phyloP scores from a whole-genome alignment of 78 protist species.

The Blattamonas nauphoetae region DNA sequence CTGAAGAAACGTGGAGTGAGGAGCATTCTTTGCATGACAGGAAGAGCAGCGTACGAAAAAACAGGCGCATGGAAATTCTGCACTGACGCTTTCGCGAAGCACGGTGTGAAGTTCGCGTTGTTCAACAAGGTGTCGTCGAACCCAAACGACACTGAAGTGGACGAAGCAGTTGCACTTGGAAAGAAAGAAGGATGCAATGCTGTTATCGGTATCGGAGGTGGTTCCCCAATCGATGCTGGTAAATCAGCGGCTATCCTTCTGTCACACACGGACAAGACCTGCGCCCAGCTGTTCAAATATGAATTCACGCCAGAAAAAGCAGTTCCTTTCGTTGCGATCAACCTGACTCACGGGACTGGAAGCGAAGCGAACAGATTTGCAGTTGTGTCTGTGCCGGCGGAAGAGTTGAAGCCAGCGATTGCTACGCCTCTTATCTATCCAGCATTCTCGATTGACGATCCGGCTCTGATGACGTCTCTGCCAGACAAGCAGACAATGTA shows the following conservation, averaged over 20 bases:
- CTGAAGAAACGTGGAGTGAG: no score
- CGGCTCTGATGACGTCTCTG: not conserved
- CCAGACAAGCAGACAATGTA: not conserved
- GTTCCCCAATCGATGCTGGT: constrained; percentile 14
- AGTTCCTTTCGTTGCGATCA: constrained; percentile 8
- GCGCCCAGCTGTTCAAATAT: not conserved
- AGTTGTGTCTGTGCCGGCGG: not conserved
- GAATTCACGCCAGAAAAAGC: not conserved
- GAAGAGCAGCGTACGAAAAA: not conserved
- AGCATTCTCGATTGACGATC: not conserved
- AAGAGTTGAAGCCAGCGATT: constrained; percentile 12
- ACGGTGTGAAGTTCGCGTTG: no score
- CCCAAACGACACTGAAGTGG: not conserved
- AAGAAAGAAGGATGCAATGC: not conserved
- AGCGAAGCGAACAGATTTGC: constrained; percentile 16
- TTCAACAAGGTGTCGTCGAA: constrained; percentile 9
- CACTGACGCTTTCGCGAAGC: no score
- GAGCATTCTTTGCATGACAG: constrained; percentile 5
- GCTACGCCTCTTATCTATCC: constrained; percentile 2
- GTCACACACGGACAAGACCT: not conserved
- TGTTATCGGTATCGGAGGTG: constrained; percentile 20
- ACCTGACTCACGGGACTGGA: constrained; percentile 22
- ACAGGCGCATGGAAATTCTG: constrained; percentile 20
- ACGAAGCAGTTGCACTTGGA: no score
- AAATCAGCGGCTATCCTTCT: constrained; percentile 13